Evolutionary conservation across 192 early-diverging fungal genomes (phyloP).

Genomic region (Cladochytrium replicatum): DNA sequence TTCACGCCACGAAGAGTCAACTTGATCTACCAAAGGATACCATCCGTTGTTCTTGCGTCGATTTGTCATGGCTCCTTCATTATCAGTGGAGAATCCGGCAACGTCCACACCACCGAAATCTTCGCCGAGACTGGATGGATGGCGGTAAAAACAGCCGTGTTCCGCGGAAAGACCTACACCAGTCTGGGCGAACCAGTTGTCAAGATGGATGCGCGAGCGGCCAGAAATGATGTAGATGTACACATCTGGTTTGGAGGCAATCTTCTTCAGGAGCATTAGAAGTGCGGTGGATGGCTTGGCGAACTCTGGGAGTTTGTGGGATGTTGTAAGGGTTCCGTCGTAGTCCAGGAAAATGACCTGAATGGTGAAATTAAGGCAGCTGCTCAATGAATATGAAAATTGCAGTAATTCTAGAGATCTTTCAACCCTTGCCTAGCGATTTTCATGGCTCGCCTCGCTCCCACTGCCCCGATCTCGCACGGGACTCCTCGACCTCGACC

Average conservation of each 20-base stretch:
- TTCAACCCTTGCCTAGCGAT: too few relatives aligned
- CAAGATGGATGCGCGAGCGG: slow-evolving; percentile 78
- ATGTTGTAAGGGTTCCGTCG: slow-evolving; percentile 87
- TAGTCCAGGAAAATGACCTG: slow-evolving; percentile 88
- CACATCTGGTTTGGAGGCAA: slow-evolving; percentile 69
- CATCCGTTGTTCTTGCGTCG: slow-evolving; percentile 58
- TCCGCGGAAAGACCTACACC: slow-evolving; percentile 91
- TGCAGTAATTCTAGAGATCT: too few relatives aligned
- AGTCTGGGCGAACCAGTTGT: slow-evolving; percentile 79
- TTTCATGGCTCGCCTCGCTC: too few relatives aligned
- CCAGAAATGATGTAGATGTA: slow-evolving; percentile 96
- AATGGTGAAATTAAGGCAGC: too few relatives aligned
- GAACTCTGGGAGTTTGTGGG: slow-evolving; percentile 85
- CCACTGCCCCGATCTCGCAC: too few relatives aligned
- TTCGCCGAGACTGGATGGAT: slow-evolving; percentile 61
- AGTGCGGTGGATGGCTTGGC: slow-evolving; percentile 72
- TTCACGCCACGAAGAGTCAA: slow-evolving; percentile 84
- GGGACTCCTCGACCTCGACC: too few relatives aligned
- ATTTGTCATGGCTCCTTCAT: too few relatives aligned
- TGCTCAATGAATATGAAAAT: too few relatives aligned
- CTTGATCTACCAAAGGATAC: slow-evolving; percentile 79
- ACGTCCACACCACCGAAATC: slow-evolving; percentile 28
- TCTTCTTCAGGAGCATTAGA: slow-evolving; percentile 55
- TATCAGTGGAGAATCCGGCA: too few relatives aligned
- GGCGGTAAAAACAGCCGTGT: slow-evolving; percentile 96